Evolutionary conservation across 768 basidiomycete species (phyloP).

Genomic region (Myochromella boudieri): DNA sequence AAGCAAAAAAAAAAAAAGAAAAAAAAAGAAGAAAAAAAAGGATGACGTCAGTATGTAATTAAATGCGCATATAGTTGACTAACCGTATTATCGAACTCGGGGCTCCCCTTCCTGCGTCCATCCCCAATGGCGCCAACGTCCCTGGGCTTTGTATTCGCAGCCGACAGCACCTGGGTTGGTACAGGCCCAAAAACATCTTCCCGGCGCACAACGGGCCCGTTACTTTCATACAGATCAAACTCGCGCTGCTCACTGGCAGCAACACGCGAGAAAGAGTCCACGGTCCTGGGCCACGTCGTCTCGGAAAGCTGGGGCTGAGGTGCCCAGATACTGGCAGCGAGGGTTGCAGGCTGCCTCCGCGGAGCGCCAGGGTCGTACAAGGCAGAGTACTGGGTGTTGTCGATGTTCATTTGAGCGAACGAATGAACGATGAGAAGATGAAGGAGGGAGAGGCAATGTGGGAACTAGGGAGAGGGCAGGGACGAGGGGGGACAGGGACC

Average conservation of each 20-base stretch:
- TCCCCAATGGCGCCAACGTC: constrained; percentile 80
- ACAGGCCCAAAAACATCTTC: constrained; percentile 71
- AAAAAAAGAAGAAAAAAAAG: not conserved
- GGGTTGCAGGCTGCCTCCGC: constrained; percentile 35
- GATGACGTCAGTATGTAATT: no score
- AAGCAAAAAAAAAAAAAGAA: constrained; percentile 9
- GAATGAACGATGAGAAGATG: constrained; percentile 14
- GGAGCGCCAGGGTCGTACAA: constrained; percentile 37
- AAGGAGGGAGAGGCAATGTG: not conserved
- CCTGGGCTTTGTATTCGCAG: constrained; percentile 23
- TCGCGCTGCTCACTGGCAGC: constrained; percentile 49
- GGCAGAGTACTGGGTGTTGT: constrained; percentile 32
- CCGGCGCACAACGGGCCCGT: constrained; percentile 33
- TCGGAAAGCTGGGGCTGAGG: constrained; percentile 74
- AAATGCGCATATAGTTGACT: no score
- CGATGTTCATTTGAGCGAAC: constrained; percentile 29
- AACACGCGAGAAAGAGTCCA: constrained; percentile 60
- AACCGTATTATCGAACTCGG: constrained; percentile 40
- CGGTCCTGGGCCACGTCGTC: constrained; percentile 63
- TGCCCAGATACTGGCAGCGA: constrained; percentile 74
- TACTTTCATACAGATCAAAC: no score
- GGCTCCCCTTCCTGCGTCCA: constrained; percentile 63
- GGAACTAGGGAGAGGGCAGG: not conserved
- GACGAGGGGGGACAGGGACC: not conserved
- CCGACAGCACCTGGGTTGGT: constrained; percentile 29